Conservation (phyloP, 768 basidiomycete genomes). For the Lentinula edodes region DNA sequence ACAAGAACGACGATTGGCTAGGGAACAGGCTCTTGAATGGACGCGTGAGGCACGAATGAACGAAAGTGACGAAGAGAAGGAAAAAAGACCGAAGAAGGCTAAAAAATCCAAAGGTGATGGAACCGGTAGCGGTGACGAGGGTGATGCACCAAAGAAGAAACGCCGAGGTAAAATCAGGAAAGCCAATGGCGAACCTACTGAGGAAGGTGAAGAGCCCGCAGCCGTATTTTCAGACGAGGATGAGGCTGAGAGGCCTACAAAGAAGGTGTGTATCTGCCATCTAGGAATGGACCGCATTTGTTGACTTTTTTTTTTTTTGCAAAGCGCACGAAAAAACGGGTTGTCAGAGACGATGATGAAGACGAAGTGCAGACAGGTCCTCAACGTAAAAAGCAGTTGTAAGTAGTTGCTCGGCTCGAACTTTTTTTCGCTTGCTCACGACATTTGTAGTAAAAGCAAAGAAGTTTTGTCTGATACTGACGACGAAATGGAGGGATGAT, state of each 20-base stretch:
- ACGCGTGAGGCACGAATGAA: conserved; percentile 57
- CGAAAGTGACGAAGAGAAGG: conserved; percentile 78
- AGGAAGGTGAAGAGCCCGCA: conserved; percentile 56
- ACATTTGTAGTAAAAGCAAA: conserved; percentile 70
- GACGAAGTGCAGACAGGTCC: conserved; percentile 51
- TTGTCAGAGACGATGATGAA: conserved; percentile 74
- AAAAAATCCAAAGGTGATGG: conserved; percentile 48
- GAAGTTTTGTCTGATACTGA: conserved; percentile 85
- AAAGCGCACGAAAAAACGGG: conserved; percentile 56
- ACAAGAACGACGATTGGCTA: conserved; percentile 66
- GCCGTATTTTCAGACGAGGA: conserved; percentile 70
- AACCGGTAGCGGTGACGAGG: conserved; percentile 39
- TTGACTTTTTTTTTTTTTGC: neutral
- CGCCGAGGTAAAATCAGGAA: conserved; percentile 65
- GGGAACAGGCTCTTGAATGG: conserved; percentile 80
- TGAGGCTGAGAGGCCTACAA: conserved; percentile 54
- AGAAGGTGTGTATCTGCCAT: conserved; percentile 47
- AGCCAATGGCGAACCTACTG: conserved; percentile 36
- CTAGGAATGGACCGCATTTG: neutral
- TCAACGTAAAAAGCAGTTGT: conserved; percentile 79
- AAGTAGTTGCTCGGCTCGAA: conserved; percentile 20
- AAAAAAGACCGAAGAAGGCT: conserved; percentile 53
- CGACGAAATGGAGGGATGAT: conserved; percentile 63
- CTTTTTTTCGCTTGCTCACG: neutral
- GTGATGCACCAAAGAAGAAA: conserved; percentile 69